Base-by-base conservation (phyloP, 192 early-diverging fungal species). In the Backusella australiensis region DNA sequence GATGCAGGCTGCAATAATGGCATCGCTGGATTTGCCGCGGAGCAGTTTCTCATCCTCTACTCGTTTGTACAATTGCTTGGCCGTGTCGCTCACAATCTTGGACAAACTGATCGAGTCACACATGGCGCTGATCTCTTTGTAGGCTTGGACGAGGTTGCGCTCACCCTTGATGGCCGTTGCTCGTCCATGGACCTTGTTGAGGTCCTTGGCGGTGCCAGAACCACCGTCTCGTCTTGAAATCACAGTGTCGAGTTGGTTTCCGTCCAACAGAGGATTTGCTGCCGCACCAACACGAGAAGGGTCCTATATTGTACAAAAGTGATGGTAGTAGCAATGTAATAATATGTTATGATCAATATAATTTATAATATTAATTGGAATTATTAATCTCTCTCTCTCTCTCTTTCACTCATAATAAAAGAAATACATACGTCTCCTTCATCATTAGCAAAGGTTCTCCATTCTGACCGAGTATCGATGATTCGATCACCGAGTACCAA, bases 401-500 rank as follows among this genome's bases (percentile, higher is more conserved):
- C 14, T 49, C 15, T 72, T 34, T 72, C 12, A 0, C 26, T 46
- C 41, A 19, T 72, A 34, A 29, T 72, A 32, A 35, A 4, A 34
- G 42, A 44, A 32, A 49, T 67, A 76, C 79, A 77, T 80, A 81
- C 80, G 78, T 94, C 94, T 63, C 91, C 93, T 76, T 91, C 95
- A 73, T 96, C 96, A 80, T 95, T 95, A 26, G 94, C 90, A 78
- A 96, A 95, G 29, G 96, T 99, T 67, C 97, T 92, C 97, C 97
- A 99, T 81, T 99, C 97, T 1, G 94, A 96, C 12, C 96, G 90
- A 34, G 97, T 96, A 80, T 95, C 95, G 73, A 96, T 96, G 76
- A 98, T 90, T 21, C 96, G 88, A 77, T 96, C 91, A 15, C 93
- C 94, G 2, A 98, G 87, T 8, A 94, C 92, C 4, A 95, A 77